A percentile compares a stretch with the other conserved stretches of the same genome.
Conservation (phyloP, 192 early-diverging fungal genomes). For the Podila epicladia region DNA sequence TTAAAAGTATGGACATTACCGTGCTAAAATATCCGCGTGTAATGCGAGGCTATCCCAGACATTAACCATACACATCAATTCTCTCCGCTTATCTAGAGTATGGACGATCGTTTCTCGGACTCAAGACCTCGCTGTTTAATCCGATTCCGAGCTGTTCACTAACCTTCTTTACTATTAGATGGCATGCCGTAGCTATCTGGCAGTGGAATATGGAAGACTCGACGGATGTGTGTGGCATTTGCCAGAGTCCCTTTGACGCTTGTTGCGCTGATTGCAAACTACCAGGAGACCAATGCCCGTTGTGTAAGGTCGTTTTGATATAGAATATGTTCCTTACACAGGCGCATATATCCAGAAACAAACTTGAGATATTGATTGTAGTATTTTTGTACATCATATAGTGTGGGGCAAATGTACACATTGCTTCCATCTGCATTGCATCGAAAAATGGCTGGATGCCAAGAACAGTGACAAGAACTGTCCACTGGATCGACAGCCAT, state of each 20-base stretch:
- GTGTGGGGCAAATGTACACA: constrained; percentile 94
- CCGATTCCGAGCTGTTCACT: not conserved
- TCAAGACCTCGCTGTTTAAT: no score
- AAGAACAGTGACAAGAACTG: constrained; percentile 80
- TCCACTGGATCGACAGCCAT: constrained; percentile 89
- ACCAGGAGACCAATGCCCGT: constrained; percentile 89
- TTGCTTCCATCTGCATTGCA: constrained; percentile 95
- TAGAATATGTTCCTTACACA: not conserved
- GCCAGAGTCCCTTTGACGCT: constrained; percentile 84
- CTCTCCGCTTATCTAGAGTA: not conserved
- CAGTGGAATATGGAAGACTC: constrained; percentile 84
- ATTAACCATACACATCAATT: not conserved
- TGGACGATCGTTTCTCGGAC: not conserved
- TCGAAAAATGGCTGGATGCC: constrained; percentile 81
- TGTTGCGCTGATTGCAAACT: constrained; percentile 86
- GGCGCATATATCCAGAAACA: no score
- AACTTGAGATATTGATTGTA: no score
- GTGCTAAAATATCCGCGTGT: not conserved
- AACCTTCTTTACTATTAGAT: constrained; percentile 42
- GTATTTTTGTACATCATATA: constrained; percentile 12
- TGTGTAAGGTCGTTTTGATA: constrained; percentile 55
- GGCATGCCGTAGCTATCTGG: constrained; percentile 90
- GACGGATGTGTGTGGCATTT: constrained; percentile 94
- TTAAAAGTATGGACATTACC: constrained; percentile 24
- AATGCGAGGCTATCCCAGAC: not conserved